Evolutionary conservation across 106 monocot species (phyloP).

Genomic region (Gastrodia elata): DNA sequence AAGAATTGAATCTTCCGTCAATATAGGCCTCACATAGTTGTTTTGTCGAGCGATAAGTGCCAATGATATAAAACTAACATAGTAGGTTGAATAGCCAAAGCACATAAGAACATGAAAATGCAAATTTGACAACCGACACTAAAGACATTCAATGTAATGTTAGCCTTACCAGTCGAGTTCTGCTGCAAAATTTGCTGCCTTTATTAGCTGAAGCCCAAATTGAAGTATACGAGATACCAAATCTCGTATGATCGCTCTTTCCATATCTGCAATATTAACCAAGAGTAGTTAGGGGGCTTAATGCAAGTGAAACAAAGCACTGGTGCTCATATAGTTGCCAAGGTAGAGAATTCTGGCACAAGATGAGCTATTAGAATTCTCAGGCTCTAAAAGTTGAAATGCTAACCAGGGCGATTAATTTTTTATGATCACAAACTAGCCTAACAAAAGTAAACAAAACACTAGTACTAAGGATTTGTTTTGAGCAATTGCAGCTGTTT

Average conservation of each 20-base stretch:
- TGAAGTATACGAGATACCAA: conserved; percentile 70
- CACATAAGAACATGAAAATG: not conserved
- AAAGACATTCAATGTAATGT: not conserved
- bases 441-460: not conserved
- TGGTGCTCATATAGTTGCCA: not conserved
- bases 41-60: conserved; percentile 84
- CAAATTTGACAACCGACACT: not conserved
- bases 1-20: conserved; percentile 69
- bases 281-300: not conserved
- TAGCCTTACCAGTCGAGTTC: conserved; percentile 84
- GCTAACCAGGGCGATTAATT: not conserved
- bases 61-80: conserved; percentile 53
- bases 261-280: conserved; percentile 61
- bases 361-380: not conserved
- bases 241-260: conserved; percentile 88
- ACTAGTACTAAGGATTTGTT: too few species aligned
- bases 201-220: conserved; percentile 55
- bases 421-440: not conserved
- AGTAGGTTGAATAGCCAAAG: conserved; percentile 2
- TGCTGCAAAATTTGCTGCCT: conserved; percentile 84
- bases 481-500: too few species aligned
- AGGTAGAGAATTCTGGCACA: not conserved
- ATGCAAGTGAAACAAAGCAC: not conserved
- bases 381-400: not conserved
- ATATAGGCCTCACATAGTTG: conserved; percentile 80